phyloP scores from a whole-genome alignment of 2,329 filamentous ascomycete genomes.

The Sclerotinia minor region DNA sequence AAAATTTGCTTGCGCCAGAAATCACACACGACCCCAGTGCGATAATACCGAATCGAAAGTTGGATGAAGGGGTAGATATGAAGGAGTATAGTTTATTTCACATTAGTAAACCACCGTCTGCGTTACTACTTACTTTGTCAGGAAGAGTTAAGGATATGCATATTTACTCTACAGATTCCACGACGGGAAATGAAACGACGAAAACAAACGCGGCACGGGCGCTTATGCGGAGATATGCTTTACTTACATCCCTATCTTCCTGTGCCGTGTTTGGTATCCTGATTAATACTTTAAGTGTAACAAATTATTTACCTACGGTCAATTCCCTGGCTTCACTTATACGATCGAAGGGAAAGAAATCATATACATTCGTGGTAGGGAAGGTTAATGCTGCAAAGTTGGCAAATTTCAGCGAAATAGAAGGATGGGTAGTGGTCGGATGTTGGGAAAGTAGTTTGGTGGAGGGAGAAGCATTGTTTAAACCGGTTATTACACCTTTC shows the following conservation, averaged over 20 bases:
- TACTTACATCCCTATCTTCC: constrained; percentile 76
- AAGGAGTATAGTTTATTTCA: constrained; percentile 66
- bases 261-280: constrained; percentile 88
- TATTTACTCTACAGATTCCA: constrained; percentile 64
- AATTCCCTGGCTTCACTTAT: constrained; percentile 72
- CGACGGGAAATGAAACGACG: constrained; percentile 38
- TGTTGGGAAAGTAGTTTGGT: constrained; percentile 97
- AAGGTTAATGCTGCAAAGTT: constrained; percentile 95
- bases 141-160: constrained; percentile 77
- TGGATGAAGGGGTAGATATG: constrained; percentile 44
- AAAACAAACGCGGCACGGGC: constrained; percentile 50
- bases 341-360: constrained; percentile 81
- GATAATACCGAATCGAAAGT: constrained; percentile 76
- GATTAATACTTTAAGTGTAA: constrained; percentile 91
- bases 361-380: constrained; percentile 93
- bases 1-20: constrained; percentile 64
- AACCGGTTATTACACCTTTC: constrained; percentile 90
- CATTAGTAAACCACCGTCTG: constrained; percentile 81
- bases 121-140: constrained; percentile 82
- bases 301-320: constrained; percentile 84
- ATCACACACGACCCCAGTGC: constrained; percentile 78
- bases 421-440: constrained; percentile 94
- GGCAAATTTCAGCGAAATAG: constrained; percentile 93
- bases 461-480: constrained; percentile 85
- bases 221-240: constrained; percentile 83